Base-by-base conservation (phyloP, 2,329 filamentous ascomycete species). In the Exophiala bonariae region DNA sequence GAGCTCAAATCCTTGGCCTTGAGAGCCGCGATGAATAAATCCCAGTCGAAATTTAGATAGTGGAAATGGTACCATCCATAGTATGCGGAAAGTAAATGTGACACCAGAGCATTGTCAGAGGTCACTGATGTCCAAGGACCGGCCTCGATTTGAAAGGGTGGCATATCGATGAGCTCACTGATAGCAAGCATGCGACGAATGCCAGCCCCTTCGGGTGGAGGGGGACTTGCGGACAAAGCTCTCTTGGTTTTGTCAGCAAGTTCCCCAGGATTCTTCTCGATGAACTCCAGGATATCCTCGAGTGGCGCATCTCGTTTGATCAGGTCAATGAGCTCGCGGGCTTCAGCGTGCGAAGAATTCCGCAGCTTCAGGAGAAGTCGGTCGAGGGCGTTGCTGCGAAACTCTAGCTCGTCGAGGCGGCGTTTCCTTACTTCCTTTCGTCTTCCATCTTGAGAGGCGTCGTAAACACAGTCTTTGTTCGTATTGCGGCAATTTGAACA, bases 401-500 rank as follows among this genome's bases (percentile, higher is more conserved):
- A 59, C 40, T 63, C 58, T 31, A 68, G 55, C 43, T 70, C 68
- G 11, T 60, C 57, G 9, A 66, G 55, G 10, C 62, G 66, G 17
- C 65, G 62, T 50, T 66, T 68, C 13, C 63, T 60, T 28, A 61
- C 63, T 14, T 66, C 61, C 52, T 69, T 68, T 18, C 66, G 65
- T 33, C 68, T 57, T 3, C 66, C 52, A 42, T 70, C 67, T 30
- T 61, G 60, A 13, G 54, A 61, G 38, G 63, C 60, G 49, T 69
- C 64, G 55, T 70, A 70, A 5, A 59, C 53, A 37, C 68, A 70
- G 32, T 61, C 54, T 14, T 56, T 58, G 22, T 61, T 55, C 18
- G 55, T 52, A 30, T 52, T 59, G 38, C 56, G 49, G 46, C 68
- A 70, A 32, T 66, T 62, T 41, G 62, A 63, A 50, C 68, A 70